Conservation (phyloP, 192 early-diverging fungal species). For the Phycomyces blakesleeanus region DNA sequence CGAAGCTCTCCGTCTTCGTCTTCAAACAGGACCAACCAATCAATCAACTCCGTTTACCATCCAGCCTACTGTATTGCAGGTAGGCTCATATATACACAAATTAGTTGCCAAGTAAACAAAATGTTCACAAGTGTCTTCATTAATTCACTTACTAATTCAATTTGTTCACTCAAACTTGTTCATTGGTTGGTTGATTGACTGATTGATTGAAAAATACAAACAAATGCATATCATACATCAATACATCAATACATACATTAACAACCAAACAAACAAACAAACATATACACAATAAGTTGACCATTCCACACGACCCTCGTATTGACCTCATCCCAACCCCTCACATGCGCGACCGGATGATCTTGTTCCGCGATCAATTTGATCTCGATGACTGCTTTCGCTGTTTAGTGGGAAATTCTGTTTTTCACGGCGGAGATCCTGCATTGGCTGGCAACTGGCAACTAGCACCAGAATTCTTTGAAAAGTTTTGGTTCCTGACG, state of each 20-base stretch:
- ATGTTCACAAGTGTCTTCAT: no score
- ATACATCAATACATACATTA: no score
- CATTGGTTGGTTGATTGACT: no score
- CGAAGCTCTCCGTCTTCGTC: constrained; percentile 22
- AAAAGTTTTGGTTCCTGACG: constrained; percentile 33
- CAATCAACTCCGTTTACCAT: constrained; percentile 10
- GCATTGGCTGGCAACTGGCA: constrained; percentile 30
- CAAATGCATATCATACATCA: no score
- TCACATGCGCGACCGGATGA: constrained; percentile 43
- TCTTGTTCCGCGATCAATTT: constrained; percentile 36
- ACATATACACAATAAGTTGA: no score
- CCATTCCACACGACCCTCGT: constrained; percentile 37
- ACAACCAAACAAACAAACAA: no score
- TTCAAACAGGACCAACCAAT: constrained; percentile 16
- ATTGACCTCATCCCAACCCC: constrained; percentile 33
- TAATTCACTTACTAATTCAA: no score
- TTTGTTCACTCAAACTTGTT: no score
- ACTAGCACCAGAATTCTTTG: constrained; percentile 27
- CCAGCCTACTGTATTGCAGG: constrained; percentile 29
- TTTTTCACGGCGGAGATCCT: constrained; percentile 37
- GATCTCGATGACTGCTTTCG: constrained; percentile 41
- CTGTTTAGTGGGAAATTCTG: constrained; percentile 14
- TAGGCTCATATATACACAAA: not conserved
- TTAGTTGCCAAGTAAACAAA: no score
- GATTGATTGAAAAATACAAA: no score